A percentile compares a stretch with the other conserved stretches of the same genome.
These are phyloP conservation scores for Sporodiniella umbellata DNA, from an alignment of 371 early-diverging fungal genomes.

Conservation along the genomic window DNA sequence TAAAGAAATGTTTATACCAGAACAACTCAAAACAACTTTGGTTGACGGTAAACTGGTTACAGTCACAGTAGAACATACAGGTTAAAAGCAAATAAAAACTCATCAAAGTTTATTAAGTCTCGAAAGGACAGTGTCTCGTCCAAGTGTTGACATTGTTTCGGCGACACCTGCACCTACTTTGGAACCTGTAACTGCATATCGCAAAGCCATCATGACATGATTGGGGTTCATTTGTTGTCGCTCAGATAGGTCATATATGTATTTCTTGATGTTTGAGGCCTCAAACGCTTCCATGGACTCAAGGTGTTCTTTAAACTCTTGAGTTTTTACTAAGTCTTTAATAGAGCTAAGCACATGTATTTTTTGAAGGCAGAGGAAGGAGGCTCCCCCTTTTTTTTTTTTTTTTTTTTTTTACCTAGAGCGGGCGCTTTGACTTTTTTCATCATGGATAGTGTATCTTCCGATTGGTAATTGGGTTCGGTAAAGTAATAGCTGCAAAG, in stretches of 20 bases:
- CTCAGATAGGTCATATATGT: constrained; percentile 28
- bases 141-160: constrained; percentile 53
- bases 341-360: not conserved
- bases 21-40: constrained; percentile 89
- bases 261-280: constrained; percentile 22
- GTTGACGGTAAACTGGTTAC: constrained; percentile 79
- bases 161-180: constrained; percentile 64
- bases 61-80: constrained; percentile 79
- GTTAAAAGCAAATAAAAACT: constrained; percentile 33
- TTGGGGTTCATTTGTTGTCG: constrained; percentile 37
- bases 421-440: constrained; percentile 47
- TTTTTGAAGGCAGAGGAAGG: too few species aligned
- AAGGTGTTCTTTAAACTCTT: constrained; percentile 12
- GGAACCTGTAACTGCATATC: constrained; percentile 64
- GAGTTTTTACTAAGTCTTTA: constrained; percentile 18
- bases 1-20: constrained; percentile 85
- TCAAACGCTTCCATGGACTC: constrained; percentile 29
- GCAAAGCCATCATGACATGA: constrained; percentile 60
- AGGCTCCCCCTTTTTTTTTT: too few species aligned
- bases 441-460: constrained; percentile 44
- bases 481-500: constrained; percentile 59
- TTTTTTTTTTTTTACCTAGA: constrained; percentile 17
- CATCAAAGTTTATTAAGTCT: constrained; percentile 12
- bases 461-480: constrained; percentile 48
- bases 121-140: constrained; percentile 20